Base-by-base conservation (phyloP, 768 basidiomycete genomes). In the Panaeolus cyanescens region DNA sequence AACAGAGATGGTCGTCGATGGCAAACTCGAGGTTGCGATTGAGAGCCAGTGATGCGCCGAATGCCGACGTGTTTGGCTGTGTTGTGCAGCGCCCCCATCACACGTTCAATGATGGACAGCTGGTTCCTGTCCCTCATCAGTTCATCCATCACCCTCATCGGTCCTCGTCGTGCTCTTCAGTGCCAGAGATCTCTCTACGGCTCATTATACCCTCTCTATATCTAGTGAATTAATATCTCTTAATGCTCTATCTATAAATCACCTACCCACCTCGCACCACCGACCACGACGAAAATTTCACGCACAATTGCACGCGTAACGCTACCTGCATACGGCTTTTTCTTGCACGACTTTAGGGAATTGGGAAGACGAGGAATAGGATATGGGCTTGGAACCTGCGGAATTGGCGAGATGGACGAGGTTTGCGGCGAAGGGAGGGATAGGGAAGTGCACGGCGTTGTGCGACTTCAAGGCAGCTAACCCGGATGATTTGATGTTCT, bases 361-460 rank as follows among this genome's bases (percentile, higher is more conserved):
- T 39, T n/a, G 20, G 22, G 12, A 22, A 2, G 12, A 2, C 19
- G 19, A 20, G 19, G 37, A 19, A 39, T 39, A 39, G 37, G 57
- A 59, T 19, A 73, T 73, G 72, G 70, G 69, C 6, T 88, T 93
- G 87, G 90, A 92, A 66, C 84, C 88, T 15, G 73, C 79, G 32
- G 89, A 92, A 57, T 83, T 94, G 32, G 84, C 87, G 8, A 80
- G 90, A 39, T 95, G 93, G 93, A 90, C 89, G 9, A 81, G 93
- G 37, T 94, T 95, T 71, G 93, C 93, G 0, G 84, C 79, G 4
- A 94, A 93, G 68, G 93, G 93, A 0, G 93, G 93, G 13, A 92
- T 95, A 57, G 93, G 93, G 4, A 89, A 80, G 65, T 93, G 92
- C 64, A 86, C 84, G 1, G 93, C 93, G 4, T 59, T 81, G 25